These are phyloP conservation scores for Cyberlindnera amylophila DNA, from an alignment of 805 yeast species.

Conservation along the genomic window DNA sequence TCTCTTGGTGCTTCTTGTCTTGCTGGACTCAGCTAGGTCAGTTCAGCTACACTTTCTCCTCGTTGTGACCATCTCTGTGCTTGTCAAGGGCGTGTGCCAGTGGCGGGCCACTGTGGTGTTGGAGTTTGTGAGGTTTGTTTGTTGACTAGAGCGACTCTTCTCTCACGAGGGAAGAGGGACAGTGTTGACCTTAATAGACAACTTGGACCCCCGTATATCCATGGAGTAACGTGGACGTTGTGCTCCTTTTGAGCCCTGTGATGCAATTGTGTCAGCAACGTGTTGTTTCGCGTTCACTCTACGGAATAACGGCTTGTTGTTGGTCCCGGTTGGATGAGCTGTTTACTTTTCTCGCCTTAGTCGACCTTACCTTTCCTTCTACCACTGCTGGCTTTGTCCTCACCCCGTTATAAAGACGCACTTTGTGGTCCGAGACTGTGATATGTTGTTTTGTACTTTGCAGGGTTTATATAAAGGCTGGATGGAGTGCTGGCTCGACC, in stretches of 20 bases:
- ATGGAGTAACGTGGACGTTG: conserved; percentile 8
- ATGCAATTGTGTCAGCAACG: conserved; percentile 7
- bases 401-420: conserved; percentile 9
- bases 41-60: not conserved
- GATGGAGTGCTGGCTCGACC: conserved; percentile 1
- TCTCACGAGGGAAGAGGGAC: not conserved
- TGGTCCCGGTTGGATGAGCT: conserved; percentile 2
- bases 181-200: conserved; percentile 6
- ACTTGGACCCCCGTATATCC: conserved; percentile 2
- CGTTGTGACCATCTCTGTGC: not conserved
- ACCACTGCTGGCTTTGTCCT: conserved; percentile 10
- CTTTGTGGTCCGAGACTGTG: not conserved
- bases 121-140: not conserved
- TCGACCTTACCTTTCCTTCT: not conserved
- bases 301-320: not conserved
- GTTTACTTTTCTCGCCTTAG: not conserved
- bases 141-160: conserved; percentile 1
- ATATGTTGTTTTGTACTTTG: not conserved
- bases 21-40: conserved; percentile 7
- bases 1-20: not conserved
- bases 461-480: conserved; percentile 7
- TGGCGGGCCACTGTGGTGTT: conserved; percentile 9
- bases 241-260: conserved; percentile 28
- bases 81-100: conserved; percentile 6
- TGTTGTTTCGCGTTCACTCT: not conserved